These are phyloP conservation scores for Pythium grandisporangium DNA, from an alignment of 352 stramenopile genomes.

Conservation along the genomic window DNA sequence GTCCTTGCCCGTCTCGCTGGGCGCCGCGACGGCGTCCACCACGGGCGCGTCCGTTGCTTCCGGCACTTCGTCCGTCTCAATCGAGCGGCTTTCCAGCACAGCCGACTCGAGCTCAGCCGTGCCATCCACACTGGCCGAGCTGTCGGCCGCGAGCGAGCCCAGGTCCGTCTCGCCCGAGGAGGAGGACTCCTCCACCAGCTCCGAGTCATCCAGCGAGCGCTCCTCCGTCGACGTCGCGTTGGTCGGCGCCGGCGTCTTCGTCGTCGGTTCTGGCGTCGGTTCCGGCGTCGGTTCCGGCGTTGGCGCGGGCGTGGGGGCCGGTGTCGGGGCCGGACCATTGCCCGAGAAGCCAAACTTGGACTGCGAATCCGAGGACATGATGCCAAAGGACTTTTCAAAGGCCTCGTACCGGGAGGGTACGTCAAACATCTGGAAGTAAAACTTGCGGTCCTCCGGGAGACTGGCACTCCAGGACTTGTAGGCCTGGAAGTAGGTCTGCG, in stretches of 20 bases:
- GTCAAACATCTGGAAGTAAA: constrained; percentile 80
- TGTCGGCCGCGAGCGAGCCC: not conserved
- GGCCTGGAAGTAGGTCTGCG: constrained; percentile 36
- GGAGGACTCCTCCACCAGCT: constrained; percentile 1
- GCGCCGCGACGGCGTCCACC: not conserved
- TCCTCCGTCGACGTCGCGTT: constrained; percentile 6
- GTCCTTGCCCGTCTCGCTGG: not conserved
- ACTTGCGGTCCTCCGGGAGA: constrained; percentile 36
- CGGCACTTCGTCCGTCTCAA: not conserved
- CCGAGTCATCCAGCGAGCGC: constrained; percentile 3
- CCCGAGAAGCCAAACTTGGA: constrained; percentile 34
- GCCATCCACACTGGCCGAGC: not conserved
- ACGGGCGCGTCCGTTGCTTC: too few species aligned
- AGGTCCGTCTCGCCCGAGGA: not conserved
- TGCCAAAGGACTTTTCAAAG: constrained; percentile 46
- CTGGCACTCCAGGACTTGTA: constrained; percentile 50
- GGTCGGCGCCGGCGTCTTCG: constrained; percentile 4
- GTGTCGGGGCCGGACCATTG: constrained; percentile 10
- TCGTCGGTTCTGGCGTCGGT: not conserved
- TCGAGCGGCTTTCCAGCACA: not conserved
- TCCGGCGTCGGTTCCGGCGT: constrained; percentile 1
- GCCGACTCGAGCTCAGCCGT: constrained; percentile 13
- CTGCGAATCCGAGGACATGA: constrained; percentile 28
- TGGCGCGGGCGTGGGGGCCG: constrained; percentile 5
- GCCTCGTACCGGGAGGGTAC: constrained; percentile 23